Evolutionary conservation across 2,329 filamentous ascomycete species (phyloP), one percentile per base, ranked within the genome.

Genomic region (Camptophora hylomeconis): DNA sequence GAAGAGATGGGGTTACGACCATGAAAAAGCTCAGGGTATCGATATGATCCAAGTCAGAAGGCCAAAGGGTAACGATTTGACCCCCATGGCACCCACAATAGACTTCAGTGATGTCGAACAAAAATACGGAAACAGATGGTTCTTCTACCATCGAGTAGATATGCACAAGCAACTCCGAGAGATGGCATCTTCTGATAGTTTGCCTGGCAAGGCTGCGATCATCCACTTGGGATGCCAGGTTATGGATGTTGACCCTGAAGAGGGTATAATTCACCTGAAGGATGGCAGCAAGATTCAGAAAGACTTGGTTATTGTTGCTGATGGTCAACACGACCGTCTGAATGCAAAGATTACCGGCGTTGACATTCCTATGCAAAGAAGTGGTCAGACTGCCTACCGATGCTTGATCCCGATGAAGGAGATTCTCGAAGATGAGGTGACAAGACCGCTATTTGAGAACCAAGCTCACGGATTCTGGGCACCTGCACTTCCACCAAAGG

Each of bases 81-180:
- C 41, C 20, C 39, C 41, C 10, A 44, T 44, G 39, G 41, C 39
- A 7, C 39, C 41, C 5, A 44, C 41, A 3, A 26, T 44, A 12
- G 32, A 33, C 17, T 44, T 44, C 22, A 26, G 37, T 17, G 37
- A 44, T 20, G 35, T 36, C 10, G 31, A 35, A 20, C 22, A 39
- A 24, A 28, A 33, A 21, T 45, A 36, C 26, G 45, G 45, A 14
- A 37, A 36, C 27, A 37, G 40, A 23, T 42, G 42, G 40, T 51
- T 47, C 20, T 44, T 54, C 2, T 47, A 52, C 7, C 57, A 61
- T 34, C 48, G 57, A n/a, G 51, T 58, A 14, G 57, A 60, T 33
- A 40, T 62, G 23, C 57, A 61, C 34, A 50, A 49, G 15, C 39
- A 49, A 12, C 38, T 59, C 3, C 51, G 52, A 26, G 16, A 45